Evolutionary conservation across 768 basidiomycete species (phyloP).

Genomic region (Suillus clintonianus): DNA sequence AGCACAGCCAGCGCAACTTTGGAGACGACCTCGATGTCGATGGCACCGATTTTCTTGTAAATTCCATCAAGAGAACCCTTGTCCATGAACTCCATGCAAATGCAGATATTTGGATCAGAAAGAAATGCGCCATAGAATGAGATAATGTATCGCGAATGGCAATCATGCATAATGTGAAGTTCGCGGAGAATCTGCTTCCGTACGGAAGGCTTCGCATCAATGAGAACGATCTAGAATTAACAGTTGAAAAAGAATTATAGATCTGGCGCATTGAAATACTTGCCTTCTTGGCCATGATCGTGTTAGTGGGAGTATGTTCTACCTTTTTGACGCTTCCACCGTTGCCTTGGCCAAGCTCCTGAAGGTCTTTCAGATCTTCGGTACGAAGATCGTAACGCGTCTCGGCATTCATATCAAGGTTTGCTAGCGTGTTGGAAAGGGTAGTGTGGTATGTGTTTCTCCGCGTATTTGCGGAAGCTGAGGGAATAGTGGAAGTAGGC

Average conservation of each 20-base stretch:
- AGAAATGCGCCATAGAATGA: constrained; percentile 97
- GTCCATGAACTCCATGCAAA: constrained; percentile 98
- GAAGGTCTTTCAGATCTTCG: constrained; percentile 88
- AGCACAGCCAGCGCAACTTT: constrained; percentile 94
- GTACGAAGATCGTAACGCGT: constrained; percentile 82
- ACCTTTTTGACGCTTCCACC: constrained; percentile 98
- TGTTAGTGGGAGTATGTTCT: constrained; percentile 87
- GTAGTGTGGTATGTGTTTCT: constrained; percentile 79
- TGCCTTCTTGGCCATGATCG: constrained; percentile 98
- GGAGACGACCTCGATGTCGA: constrained; percentile 90
- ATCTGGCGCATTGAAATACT: constrained; percentile 21
- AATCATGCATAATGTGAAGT: constrained; percentile 99
- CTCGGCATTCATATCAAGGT: constrained; percentile 82
- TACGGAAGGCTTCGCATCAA: constrained; percentile 94
- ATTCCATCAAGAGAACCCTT: constrained; percentile 93
- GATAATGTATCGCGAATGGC: constrained; percentile 90
- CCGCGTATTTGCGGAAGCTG: constrained; percentile 50
- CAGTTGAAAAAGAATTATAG: background rate
- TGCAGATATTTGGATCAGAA: constrained; percentile 97
- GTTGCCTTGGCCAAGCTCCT: constrained; percentile 93
- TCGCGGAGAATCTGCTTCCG: constrained; percentile 98
- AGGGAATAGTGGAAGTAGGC: constrained; percentile 54
- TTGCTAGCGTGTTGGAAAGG: constrained; percentile 83
- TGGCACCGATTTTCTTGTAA: constrained; percentile 93
- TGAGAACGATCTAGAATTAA: constrained; percentile 77